Evolutionary conservation across 2,329 filamentous ascomycete species (phyloP).

Genomic region (Arthrobotrys sphaeroides): DNA sequence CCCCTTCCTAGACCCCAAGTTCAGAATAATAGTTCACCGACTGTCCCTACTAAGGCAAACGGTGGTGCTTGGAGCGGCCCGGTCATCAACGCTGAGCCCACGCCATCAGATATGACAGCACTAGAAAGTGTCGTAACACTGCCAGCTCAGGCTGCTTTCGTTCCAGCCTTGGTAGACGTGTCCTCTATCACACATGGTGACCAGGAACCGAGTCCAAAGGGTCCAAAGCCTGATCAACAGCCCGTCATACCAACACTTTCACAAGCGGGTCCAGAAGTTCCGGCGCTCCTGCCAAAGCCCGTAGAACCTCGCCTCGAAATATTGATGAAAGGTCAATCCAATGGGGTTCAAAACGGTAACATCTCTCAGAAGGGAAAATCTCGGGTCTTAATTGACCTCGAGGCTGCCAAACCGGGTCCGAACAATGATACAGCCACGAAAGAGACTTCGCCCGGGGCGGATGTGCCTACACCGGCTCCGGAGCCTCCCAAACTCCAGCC

Average conservation of each 20-base stretch:
- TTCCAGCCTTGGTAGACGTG: not conserved
- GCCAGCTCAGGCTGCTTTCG: not conserved
- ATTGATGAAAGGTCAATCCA: not conserved
- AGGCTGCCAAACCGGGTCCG: not conserved
- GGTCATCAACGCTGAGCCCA: not conserved
- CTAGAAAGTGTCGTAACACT: not conserved
- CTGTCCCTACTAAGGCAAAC: not conserved
- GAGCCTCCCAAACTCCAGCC: slow-evolving; percentile 28
- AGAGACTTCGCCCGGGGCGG: not conserved
- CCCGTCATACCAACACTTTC: no score
- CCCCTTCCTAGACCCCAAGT: not conserved
- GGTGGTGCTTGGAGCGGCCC: no score
- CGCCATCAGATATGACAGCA: not conserved
- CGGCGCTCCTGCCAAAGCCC: not conserved
- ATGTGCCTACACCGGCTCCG: not conserved
- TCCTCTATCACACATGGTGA: not conserved
- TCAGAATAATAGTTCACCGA: not conserved
- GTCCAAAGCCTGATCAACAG: not conserved
- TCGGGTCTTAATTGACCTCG: slow-evolving; percentile 1
- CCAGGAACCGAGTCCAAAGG: not conserved
- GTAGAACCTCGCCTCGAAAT: no score
- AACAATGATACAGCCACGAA: not conserved
- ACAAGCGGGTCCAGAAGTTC: no score
- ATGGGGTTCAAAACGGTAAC: not conserved
- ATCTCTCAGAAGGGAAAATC: not conserved